Evolutionary conservation across 192 early-diverging fungal species (phyloP), one percentile per base, ranked within the genome.

Genomic region (Umbelopsis vinacea): DNA sequence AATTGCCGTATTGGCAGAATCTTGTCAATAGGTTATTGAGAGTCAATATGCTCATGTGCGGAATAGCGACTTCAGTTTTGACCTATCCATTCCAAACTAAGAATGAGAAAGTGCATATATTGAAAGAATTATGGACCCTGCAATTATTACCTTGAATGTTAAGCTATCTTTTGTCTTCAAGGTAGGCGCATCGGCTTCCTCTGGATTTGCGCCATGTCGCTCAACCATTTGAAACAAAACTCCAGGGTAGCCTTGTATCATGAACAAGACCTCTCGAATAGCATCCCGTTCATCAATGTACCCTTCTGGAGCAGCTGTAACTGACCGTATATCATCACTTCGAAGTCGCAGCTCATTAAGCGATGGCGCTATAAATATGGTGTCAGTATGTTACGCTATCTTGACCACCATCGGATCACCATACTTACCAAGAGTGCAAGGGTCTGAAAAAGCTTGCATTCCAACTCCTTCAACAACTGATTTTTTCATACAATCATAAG

Each of bases 211-310:
- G 50, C 76, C 46, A 21, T 73, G 35, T 2, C 5, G 19, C 17
- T 68, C 29, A 22, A 40, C 24, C 6, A 48, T n/a, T 35, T 60
- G 48, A 70, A 82, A 80, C 14, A 83, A 53, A 22, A 76, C 55
- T 2, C 71, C 69, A 22, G 71, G 47, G 7, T 69, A 66, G 0
- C 80, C 80, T 54, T 71, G 72, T 35, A 84, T 47, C 54, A 84
- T 48, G 23, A 77, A 81, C 10, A 79, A 35, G 4, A 84, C 68
- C 47, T 84, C 82, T 24, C 77, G 71, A 24, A 84, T 67, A 4
- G 76, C 70, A 50, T 79, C 77, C 22, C 74, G 38, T 46, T 84
- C 82, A 6, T 66, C 63, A 19, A 84, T 57, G 26, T 74, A 73
- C 45, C 53, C 57, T 10, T 50, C 19, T 7, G 33, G 23, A 14